Percentiles rank a stretch among this genome's conserved stretches.
Conservation (phyloP, 805 yeast species). For the Zygosaccharomyces gambellarensis region DNA sequence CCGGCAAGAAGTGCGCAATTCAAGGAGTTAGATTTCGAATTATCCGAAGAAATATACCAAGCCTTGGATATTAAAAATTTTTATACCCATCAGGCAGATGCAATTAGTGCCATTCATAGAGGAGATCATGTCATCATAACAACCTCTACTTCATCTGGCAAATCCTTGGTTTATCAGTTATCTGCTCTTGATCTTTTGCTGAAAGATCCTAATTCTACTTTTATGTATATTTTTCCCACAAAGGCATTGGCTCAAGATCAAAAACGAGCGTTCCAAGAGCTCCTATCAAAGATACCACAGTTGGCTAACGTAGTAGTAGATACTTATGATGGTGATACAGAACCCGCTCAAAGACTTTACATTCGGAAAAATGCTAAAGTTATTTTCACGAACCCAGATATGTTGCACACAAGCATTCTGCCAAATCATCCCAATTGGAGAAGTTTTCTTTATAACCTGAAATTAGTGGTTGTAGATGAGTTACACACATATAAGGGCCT, state of each 20-base stretch:
- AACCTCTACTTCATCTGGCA: constrained; percentile 96
- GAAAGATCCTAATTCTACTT: constrained; percentile 45
- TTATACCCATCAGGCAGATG: constrained; percentile 80
- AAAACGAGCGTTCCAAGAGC: constrained; percentile 64
- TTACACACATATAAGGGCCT: constrained; percentile 84
- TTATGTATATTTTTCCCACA: constrained; percentile 90
- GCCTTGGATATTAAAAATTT: constrained; percentile 51
- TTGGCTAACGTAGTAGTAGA: constrained; percentile 50
- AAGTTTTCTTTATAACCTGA: constrained; percentile 56
- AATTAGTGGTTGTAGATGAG: constrained; percentile 76
- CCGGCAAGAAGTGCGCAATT: constrained; percentile 45
- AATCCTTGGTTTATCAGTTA: constrained; percentile 84
- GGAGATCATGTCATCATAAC: constrained; percentile 75
- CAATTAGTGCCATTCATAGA: constrained; percentile 52
- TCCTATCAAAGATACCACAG: constrained; percentile 48
- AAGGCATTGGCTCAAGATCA: constrained; percentile 98
- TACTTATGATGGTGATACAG: constrained; percentile 94
- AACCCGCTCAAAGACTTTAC: constrained; percentile 44
- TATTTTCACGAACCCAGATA: constrained; percentile 92
- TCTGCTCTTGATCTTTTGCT: constrained; percentile 60
- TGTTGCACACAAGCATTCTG: constrained; percentile 76
- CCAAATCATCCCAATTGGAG: constrained; percentile 78
- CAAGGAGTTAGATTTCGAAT: constrained; percentile 39
- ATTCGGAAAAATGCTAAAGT: constrained; percentile 67
- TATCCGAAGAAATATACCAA: constrained; percentile 48